Evolutionary conservation across 352 stramenopile species (phyloP).

Genomic region (Phytophthora citricola): DNA sequence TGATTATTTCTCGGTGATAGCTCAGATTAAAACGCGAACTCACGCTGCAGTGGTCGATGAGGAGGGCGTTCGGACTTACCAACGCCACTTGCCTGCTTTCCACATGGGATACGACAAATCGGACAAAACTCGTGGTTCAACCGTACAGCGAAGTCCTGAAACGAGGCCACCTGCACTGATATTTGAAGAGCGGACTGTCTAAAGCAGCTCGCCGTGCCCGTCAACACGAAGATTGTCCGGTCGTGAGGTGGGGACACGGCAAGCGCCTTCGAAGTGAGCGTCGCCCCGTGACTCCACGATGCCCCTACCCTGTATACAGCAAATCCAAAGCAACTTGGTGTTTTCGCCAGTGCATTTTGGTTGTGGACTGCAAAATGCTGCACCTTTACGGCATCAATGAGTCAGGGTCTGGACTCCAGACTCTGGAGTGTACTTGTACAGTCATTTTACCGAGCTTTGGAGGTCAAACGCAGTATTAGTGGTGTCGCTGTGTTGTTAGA

Average conservation of each 20-base stretch:
- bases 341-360: background rate
- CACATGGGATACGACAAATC: conserved; percentile 18
- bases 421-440: background rate
- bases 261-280: background rate
- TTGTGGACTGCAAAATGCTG: background rate
- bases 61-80: background rate
- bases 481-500: too few relatives aligned
- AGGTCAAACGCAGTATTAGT: too few relatives aligned
- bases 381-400: background rate
- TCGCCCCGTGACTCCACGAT: background rate
- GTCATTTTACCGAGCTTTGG: too few relatives aligned
- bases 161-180: conserved; percentile 1
- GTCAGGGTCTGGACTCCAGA: background rate
- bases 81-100: conserved; percentile 9
- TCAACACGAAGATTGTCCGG: conserved; percentile 2
- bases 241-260: background rate
- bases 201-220: background rate
- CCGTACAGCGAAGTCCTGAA: background rate
- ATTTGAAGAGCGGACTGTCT: conserved; percentile 10
- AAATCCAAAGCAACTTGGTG: background rate
- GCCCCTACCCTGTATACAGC: background rate
- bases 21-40: background rate
- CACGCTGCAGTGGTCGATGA: background rate
- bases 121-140: conserved; percentile 11
- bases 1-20: conserved; percentile 12